Base-by-base conservation (phyloP, 2,329 filamentous ascomycete species). In the Rhinocladiella mackenziei region DNA sequence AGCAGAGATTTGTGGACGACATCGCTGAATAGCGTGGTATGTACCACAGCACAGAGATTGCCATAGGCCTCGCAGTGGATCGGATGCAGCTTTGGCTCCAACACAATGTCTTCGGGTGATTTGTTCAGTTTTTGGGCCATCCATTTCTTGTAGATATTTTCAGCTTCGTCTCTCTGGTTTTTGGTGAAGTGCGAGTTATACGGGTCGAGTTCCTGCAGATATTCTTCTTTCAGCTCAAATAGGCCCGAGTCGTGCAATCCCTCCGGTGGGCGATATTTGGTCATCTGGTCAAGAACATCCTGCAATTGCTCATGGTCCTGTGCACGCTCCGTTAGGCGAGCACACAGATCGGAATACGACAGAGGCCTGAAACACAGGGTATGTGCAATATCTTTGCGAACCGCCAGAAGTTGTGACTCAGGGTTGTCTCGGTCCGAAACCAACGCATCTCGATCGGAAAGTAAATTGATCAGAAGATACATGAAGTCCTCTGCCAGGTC, bases 161-260 rank as follows among this genome's bases (percentile, higher is more conserved):
- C 92, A 0, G 91, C 88, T 63, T 98, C 92, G 61, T 98, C 92
- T 38, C 92, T 80, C 64, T 97, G 91, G 59, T 98, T 98, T 62
- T 95, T 94, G 59, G 83, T 94, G 65, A 95, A 98, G 61, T 97
- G 89, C 5, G 89, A 86, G 59, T 89, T 92, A 63, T 96, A 98
- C 1, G 94, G 92, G 62, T 98, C 94, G 38, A 98, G 81, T 34
- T 94, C 78, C 56, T 91, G 85, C 28, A 96, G 77, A 57, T 83
- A 92, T 49, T 94, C 80, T 3, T 85, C 80, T 61, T 89, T 92
- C 39, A 98, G 72, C 64, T 96, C 89, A 59, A 98, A 98, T 0
- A 87, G 94, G 45, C 94, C 92, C 11, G 89, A 86, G 62, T 98
- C 92, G 3, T 86, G 87, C 22, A 97, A 69, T 4, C 91, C 92